A percentile compares a stretch with the other conserved stretches of the same genome.
Evolutionary conservation across 371 early-diverging fungal genomes (phyloP).

Genomic region (Enterocytospora artemiae): DNA sequence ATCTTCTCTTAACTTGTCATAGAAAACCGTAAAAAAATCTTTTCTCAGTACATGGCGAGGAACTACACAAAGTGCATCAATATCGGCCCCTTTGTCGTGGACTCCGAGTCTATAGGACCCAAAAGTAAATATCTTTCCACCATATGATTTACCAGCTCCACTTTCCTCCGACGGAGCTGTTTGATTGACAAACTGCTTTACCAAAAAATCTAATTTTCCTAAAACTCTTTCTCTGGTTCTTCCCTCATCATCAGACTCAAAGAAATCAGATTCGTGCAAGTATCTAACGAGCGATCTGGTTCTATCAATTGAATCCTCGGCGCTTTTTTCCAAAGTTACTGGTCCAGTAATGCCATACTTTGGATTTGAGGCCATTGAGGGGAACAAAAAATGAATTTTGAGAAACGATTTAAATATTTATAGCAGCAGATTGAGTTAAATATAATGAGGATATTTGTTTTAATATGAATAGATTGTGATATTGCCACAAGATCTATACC

Average conservation of each 20-base stretch:
- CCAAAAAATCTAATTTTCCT: slow-evolving; percentile 52
- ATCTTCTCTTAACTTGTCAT: slow-evolving; percentile 67
- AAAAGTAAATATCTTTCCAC: slow-evolving; percentile 94
- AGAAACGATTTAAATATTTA: neutral
- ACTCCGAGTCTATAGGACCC: slow-evolving; percentile 96
- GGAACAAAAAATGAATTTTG: slow-evolving; percentile 1
- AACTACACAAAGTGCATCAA: slow-evolving; percentile 92
- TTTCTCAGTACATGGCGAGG: slow-evolving; percentile 81
- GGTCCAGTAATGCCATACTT: slow-evolving; percentile 45
- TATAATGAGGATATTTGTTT: neutral
- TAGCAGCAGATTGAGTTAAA: neutral
- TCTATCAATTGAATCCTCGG: slow-evolving; percentile 11
- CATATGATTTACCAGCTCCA: slow-evolving; percentile 70
- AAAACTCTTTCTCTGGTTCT: slow-evolving; percentile 60
- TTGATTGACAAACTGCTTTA: slow-evolving; percentile 51
- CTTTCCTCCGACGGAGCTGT: slow-evolving; percentile 44
- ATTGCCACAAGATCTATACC: neutral
- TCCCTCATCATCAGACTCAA: slow-evolving; percentile 60
- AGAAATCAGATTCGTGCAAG: slow-evolving; percentile 47
- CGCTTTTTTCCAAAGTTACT: slow-evolving; percentile 43
- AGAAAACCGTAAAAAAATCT: slow-evolving; percentile 83
- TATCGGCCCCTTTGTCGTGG: slow-evolving; percentile 88
- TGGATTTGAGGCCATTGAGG: slow-evolving; percentile 4
- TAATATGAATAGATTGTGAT: neutral
- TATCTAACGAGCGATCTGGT: slow-evolving; percentile 40